phyloP scores from a whole-genome alignment of 2,329 filamentous ascomycete species.

The Aureobasidium melanogenum region DNA sequence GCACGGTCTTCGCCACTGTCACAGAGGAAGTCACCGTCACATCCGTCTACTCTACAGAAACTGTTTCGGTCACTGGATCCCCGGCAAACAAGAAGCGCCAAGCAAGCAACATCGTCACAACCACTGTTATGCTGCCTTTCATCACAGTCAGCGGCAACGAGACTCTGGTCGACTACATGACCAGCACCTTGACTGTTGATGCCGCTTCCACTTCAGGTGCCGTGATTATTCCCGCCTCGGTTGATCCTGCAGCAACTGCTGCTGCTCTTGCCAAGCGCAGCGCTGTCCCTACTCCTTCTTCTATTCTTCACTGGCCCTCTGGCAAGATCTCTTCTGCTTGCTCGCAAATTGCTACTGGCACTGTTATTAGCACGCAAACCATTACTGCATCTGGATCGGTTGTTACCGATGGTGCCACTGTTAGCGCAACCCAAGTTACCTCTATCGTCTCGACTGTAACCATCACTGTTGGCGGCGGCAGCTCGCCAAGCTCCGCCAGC shows the following conservation, averaged over 20 bases:
- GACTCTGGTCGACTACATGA: neutral
- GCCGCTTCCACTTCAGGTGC: constrained; percentile 2
- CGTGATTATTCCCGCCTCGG: neutral
- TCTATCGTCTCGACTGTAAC: neutral
- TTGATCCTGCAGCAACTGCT: neutral
- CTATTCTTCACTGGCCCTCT: constrained; percentile 4
- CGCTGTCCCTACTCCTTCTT: constrained; percentile 2
- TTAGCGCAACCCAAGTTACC: neutral
- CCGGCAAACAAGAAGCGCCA: neutral
- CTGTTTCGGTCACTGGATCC: neutral
- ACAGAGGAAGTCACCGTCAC: neutral
- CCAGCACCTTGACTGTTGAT: neutral
- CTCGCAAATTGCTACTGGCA: constrained; percentile 13
- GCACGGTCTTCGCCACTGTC: neutral
- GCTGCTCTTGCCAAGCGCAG: neutral
- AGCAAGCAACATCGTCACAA: neutral
- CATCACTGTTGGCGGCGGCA: neutral
- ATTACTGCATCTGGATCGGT: neutral
- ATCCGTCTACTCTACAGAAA: neutral
- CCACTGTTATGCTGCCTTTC: constrained; percentile 1
- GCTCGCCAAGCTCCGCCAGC: neutral
- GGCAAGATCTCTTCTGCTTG: constrained; percentile 13
- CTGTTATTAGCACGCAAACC: neutral
- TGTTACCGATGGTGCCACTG: neutral
- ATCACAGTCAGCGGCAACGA: constrained; percentile 2